Conservation (phyloP, 768 basidiomycete genomes). For the Rhodosporidiobolus sp. region DNA sequence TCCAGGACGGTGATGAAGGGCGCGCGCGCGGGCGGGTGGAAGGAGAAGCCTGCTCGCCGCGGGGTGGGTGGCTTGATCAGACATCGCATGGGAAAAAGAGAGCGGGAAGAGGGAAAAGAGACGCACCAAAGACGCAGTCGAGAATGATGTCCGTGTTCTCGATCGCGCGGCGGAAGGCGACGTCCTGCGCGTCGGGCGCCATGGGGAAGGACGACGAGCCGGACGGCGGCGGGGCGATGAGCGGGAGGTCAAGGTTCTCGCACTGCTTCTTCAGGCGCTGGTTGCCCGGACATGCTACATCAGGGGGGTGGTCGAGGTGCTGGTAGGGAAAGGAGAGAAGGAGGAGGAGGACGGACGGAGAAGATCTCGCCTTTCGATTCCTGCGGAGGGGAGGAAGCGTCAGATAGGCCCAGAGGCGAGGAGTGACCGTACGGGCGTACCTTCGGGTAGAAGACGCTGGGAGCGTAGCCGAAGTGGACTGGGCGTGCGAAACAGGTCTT, state of each 20-base stretch:
- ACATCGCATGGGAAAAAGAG: neutral
- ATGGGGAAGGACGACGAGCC: conserved; percentile 56
- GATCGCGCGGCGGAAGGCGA: conserved; percentile 38
- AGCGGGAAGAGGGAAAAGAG: neutral
- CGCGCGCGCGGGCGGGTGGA: conserved; percentile 79
- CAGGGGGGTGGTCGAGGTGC: neutral
- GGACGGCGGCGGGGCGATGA: conserved; percentile 50
- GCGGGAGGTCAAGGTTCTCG: conserved; percentile 76
- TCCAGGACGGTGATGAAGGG: conserved; percentile 79
- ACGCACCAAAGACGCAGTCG: conserved; percentile 81
- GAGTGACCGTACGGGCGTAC: conserved; percentile 48
- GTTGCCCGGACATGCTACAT: too few relatives aligned
- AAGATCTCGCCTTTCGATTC: conserved; percentile 92
- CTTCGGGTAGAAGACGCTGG: conserved; percentile 92
- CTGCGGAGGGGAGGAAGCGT: conserved; percentile 49
- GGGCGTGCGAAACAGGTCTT: neutral
- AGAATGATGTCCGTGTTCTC: conserved; percentile 66
- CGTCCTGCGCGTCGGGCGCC: conserved; percentile 50
- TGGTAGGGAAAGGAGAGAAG: neutral
- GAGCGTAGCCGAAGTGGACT: conserved; percentile 90
- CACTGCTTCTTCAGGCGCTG: conserved; percentile 83
- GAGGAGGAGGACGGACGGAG: conserved; percentile 54
- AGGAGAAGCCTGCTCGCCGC: conserved; percentile 68
- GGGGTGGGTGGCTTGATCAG: too few relatives aligned
- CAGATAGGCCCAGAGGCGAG: neutral